These are phyloP conservation scores for Naganishia cerealis DNA, from an alignment of 1,284 basidiomycete genomes.

Conservation along the genomic window DNA sequence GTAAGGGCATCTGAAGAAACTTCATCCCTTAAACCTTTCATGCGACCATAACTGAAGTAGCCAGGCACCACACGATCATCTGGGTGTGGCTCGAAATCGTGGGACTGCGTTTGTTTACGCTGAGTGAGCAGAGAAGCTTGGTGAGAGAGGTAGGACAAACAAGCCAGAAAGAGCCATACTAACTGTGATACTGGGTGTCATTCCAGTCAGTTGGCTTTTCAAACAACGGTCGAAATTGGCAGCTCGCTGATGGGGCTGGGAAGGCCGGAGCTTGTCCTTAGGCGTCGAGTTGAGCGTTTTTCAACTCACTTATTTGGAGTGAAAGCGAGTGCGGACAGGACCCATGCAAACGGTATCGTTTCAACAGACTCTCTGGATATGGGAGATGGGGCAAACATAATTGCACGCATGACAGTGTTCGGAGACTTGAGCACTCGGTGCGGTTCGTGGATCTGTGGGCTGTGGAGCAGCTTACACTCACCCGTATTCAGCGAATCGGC, in stretches of 20 bases:
- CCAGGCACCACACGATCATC: not conserved
- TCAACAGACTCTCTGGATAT: no score
- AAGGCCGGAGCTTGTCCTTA: no score
- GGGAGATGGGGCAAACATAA: no score
- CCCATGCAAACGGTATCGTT: no score
- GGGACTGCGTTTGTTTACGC: not conserved
- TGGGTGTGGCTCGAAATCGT: not conserved
- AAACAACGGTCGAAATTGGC: not conserved
- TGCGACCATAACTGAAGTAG: not conserved
- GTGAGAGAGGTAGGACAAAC: not conserved
- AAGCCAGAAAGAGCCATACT: not conserved
- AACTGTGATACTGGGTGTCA: not conserved
- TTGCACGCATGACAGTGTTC: no score
- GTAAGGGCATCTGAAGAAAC: conserved; percentile 23
- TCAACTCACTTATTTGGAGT: no score
- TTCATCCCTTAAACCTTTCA: conserved; percentile 16
- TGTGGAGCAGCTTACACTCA: not conserved
- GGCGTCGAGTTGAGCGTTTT: no score
- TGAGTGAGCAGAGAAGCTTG: not conserved
- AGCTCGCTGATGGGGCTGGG: not conserved
- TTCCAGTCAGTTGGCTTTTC: not conserved
- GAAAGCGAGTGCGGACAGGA: no score
- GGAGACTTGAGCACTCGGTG: not conserved
- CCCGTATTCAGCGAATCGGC: no score
- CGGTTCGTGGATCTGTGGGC: not conserved